A percentile compares a stretch with the other conserved stretches of the same genome.
phyloP scores from a whole-genome alignment of 768 basidiomycete genomes.

The Mrakia gelida region DNA sequence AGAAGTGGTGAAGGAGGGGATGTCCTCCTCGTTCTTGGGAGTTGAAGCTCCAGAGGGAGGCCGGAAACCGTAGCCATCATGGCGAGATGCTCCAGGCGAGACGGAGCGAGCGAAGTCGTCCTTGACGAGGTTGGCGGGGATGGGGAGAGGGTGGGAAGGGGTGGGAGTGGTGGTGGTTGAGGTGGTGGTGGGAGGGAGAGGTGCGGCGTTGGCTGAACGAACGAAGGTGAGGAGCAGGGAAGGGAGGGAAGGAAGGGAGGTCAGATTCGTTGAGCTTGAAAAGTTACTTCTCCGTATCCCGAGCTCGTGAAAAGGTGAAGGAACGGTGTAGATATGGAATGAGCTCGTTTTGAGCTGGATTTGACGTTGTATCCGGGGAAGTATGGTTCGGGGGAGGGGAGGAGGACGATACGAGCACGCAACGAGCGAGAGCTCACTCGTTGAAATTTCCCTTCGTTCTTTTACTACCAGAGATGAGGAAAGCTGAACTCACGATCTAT shows the following conservation, averaged over 20 bases:
- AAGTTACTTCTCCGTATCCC: too few species aligned
- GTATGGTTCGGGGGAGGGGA: neutral
- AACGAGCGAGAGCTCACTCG: neutral
- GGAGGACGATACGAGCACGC: neutral
- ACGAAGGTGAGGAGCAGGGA: neutral
- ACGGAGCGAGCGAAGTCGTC: slow-evolving; percentile 30
- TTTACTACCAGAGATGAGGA: neutral
- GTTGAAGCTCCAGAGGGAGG: slow-evolving; percentile 25
- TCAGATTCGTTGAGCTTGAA: too few species aligned
- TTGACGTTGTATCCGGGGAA: neutral
- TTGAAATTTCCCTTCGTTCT: neutral
- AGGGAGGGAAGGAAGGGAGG: too few species aligned
- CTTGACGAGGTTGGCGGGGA: slow-evolving; percentile 18
- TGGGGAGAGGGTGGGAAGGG: slow-evolving; percentile 1
- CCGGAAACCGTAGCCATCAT: slow-evolving; percentile 34
- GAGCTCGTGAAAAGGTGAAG: too few species aligned
- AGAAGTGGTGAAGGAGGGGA: neutral
- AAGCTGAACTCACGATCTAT: neutral
- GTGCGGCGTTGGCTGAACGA: neutral
- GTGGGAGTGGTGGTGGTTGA: neutral
- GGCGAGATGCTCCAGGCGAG: slow-evolving; percentile 19
- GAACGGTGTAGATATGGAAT: too few species aligned
- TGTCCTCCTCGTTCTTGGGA: slow-evolving; percentile 7
- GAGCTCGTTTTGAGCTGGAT: neutral
- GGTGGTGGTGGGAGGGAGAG: neutral